Evolutionary conservation across 768 basidiomycete species (phyloP).

Genomic region (Baorangia bicolor): DNA sequence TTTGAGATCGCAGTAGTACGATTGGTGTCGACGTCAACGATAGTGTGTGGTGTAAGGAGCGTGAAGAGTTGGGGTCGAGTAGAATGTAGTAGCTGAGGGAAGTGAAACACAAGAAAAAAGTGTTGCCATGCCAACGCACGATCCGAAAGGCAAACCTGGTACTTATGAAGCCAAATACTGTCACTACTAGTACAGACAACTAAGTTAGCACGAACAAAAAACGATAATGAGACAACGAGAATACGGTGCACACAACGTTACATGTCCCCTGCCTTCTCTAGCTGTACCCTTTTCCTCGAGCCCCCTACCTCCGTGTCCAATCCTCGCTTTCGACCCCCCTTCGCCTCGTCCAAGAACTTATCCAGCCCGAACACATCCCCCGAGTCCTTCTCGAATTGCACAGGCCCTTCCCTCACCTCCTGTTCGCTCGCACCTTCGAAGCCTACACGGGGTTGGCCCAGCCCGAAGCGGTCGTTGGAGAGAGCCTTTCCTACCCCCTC

Average conservation of each 20-base stretch:
- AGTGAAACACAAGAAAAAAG: constrained; percentile 2
- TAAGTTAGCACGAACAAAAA: neutral
- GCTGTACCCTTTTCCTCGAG: constrained; percentile 67
- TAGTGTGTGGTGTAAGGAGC: constrained; percentile 14
- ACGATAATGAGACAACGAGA: neutral
- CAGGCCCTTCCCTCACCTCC: constrained; percentile 88
- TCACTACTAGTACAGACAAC: constrained; percentile 1
- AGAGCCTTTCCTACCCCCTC: constrained; percentile 91
- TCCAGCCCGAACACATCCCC: constrained; percentile 97
- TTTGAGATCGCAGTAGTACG: neutral
- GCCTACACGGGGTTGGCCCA: constrained; percentile 81
- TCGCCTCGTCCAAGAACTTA: constrained; percentile 96
- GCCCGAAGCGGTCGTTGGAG: constrained; percentile 89
- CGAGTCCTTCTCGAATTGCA: constrained; percentile 98
- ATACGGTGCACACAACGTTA: constrained; percentile 21
- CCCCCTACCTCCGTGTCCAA: constrained; percentile 73
- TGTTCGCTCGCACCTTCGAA: constrained; percentile 90
- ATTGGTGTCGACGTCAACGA: neutral
- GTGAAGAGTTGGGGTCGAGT: constrained; percentile 7
- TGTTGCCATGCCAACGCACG: constrained; percentile 21
- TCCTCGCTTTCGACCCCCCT: constrained; percentile 89
- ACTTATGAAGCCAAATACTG: neutral
- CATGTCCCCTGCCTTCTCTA: constrained; percentile 57
- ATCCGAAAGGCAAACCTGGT: neutral
- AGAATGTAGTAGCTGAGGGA: neutral